Evolutionary conservation across 2,329 filamentous ascomycete species (phyloP).

Genomic region (Arachnopeziza araneosa): DNA sequence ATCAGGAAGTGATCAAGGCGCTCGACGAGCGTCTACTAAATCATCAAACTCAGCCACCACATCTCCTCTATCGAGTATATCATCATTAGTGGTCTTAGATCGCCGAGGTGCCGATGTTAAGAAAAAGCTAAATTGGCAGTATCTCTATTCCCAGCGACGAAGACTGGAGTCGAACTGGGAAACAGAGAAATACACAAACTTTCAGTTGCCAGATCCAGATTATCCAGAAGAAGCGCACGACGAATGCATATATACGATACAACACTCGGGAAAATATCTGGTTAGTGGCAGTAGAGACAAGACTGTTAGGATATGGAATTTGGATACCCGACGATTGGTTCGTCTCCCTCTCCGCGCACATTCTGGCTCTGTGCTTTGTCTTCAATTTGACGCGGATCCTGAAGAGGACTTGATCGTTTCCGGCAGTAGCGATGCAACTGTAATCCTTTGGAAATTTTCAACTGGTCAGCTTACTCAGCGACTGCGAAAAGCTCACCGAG

Average conservation of each 20-base stretch:
- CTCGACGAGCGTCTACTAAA: not conserved
- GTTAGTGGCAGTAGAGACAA: slow-evolving; percentile 91
- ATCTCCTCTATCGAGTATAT: slow-evolving; percentile 14
- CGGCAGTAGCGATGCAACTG: slow-evolving; percentile 84
- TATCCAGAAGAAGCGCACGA: slow-evolving; percentile 76
- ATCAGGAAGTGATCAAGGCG: not conserved
- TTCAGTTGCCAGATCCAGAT: slow-evolving; percentile 82
- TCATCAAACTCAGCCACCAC: slow-evolving; percentile 8
- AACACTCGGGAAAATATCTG: slow-evolving; percentile 78
- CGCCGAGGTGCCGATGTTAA: slow-evolving; percentile 37
- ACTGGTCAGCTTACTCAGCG: slow-evolving; percentile 78
- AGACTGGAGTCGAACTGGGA: slow-evolving; percentile 90
- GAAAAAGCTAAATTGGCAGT: slow-evolving; percentile 81
- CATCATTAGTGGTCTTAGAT: slow-evolving; percentile 42
- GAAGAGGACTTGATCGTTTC: slow-evolving; percentile 91
- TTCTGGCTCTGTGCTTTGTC: slow-evolving; percentile 79
- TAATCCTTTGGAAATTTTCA: slow-evolving; percentile 91
- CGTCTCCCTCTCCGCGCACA: slow-evolving; percentile 72
- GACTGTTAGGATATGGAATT: slow-evolving; percentile 84
- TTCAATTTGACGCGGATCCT: slow-evolving; percentile 88
- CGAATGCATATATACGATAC: slow-evolving; percentile 93
- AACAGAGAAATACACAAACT: slow-evolving; percentile 73
- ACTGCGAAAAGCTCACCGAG: slow-evolving; percentile 70
- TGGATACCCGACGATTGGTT: slow-evolving; percentile 73
- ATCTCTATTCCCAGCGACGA: slow-evolving; percentile 83